These are phyloP conservation scores for Chlamydomonas eustigma DNA, from an alignment of 139 green algal species.

Conservation along the genomic window DNA sequence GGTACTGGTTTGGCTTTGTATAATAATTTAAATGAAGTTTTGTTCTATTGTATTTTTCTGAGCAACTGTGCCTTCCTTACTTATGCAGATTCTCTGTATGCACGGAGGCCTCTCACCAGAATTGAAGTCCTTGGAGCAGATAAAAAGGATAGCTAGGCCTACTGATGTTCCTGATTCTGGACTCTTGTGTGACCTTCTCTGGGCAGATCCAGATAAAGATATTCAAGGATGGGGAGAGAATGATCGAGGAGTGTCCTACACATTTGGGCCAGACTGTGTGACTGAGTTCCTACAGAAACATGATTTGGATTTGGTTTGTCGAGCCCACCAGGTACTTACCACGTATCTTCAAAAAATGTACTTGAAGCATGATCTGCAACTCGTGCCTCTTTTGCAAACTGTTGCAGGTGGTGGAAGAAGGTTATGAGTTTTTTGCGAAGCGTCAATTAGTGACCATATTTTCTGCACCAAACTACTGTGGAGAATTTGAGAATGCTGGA, in stretches of 20 bases:
- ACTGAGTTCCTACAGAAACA: slow-evolving; percentile 95
- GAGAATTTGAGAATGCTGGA: slow-evolving; percentile 99
- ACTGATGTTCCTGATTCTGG: slow-evolving; percentile 97
- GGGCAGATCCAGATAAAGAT: slow-evolving; percentile 99
- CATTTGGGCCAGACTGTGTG: slow-evolving; percentile 93
- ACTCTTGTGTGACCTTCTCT: slow-evolving; percentile 98
- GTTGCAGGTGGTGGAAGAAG: slow-evolving; percentile 92
- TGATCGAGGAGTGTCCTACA: slow-evolving; percentile 98
- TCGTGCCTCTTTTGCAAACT: neutral
- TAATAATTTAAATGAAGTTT: neutral
- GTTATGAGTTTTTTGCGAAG: slow-evolving; percentile 99
- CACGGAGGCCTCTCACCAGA: slow-evolving; percentile 97
- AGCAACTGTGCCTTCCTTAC: neutral
- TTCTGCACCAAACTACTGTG: slow-evolving; percentile 98
- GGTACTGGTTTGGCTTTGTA: too few species aligned
- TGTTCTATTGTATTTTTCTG: neutral
- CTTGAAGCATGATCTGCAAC: neutral
- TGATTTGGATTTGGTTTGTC: slow-evolving; percentile 95
- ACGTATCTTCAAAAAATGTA: too few species aligned
- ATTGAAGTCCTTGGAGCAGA: slow-evolving; percentile 96
- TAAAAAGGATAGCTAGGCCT: slow-evolving; percentile 92
- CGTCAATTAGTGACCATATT: slow-evolving; percentile 99
- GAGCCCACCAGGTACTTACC: slow-evolving; percentile 95
- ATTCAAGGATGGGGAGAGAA: slow-evolving; percentile 98
- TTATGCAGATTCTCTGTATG: slow-evolving; percentile 96